These are phyloP conservation scores for Waitea zeae DNA, from an alignment of 1,284 basidiomycete genomes.

Conservation along the genomic window DNA sequence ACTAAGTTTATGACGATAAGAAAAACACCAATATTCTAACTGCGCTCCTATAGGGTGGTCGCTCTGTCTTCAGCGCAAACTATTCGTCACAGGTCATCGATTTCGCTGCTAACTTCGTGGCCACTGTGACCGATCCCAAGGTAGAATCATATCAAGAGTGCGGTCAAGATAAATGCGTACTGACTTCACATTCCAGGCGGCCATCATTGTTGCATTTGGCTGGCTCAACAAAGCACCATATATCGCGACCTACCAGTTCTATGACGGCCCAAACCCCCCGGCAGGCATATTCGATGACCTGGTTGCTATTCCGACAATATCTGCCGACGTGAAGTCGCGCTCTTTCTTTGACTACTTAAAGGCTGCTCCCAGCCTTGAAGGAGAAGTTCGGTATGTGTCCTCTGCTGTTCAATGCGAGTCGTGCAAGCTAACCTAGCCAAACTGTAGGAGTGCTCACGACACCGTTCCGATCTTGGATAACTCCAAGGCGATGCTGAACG, in stretches of 20 bases:
- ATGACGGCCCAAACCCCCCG: slow-evolving; percentile 3
- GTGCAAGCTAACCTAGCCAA: too few species aligned
- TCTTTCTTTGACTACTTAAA: not conserved
- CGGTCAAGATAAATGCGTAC: slow-evolving; percentile 19
- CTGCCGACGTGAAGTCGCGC: not conserved
- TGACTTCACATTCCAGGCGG: slow-evolving; percentile 11
- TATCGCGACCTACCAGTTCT: slow-evolving; percentile 1
- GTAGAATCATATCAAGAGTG: slow-evolving; percentile 37
- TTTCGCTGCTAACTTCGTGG: slow-evolving; percentile 30
- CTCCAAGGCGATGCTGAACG: too few species aligned
- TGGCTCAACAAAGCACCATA: slow-evolving; percentile 5
- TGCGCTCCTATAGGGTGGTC: slow-evolving; percentile 28
- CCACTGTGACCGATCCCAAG: slow-evolving; percentile 34
- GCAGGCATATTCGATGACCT: slow-evolving; percentile 3
- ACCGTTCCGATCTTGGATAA: too few species aligned
- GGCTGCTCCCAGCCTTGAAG: too few species aligned
- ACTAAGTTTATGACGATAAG: not conserved
- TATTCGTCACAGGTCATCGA: slow-evolving; percentile 18
- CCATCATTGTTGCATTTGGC: slow-evolving; percentile 14
- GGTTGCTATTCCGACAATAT: not conserved
- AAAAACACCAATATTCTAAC: not conserved
- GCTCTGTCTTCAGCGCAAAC: slow-evolving; percentile 24
- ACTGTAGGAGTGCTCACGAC: too few species aligned
- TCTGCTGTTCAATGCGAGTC: too few species aligned
- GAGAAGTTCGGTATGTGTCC: too few species aligned